Evolutionary conservation across 768 basidiomycete species (phyloP).

Genomic region (Pilatotrama ljubarskyi): DNA sequence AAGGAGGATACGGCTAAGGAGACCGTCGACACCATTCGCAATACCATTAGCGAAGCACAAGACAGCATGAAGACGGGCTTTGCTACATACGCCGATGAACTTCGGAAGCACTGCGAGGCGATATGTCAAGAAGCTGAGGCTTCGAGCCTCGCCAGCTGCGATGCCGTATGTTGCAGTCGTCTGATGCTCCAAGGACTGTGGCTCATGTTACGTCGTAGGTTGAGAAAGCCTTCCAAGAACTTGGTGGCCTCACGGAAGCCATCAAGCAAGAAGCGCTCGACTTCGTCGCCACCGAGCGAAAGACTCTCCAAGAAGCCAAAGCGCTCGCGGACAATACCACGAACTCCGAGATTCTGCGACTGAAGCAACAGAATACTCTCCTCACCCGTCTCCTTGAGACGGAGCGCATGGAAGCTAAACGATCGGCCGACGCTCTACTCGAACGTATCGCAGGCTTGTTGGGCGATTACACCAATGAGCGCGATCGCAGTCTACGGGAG

Average conservation of each 20-base stretch:
- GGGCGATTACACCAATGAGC: slow-evolving; percentile 64
- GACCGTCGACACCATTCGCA: slow-evolving; percentile 49
- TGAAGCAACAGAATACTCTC: slow-evolving; percentile 70
- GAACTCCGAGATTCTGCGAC: slow-evolving; percentile 54
- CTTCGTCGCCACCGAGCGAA: slow-evolving; percentile 57
- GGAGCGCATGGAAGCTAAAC: slow-evolving; percentile 66
- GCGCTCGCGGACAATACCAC: slow-evolving; percentile 47
- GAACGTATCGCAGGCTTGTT: slow-evolving; percentile 72
- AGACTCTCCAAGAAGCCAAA: slow-evolving; percentile 51
- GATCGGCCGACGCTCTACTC: slow-evolving; percentile 72
- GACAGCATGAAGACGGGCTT: slow-evolving; percentile 54
- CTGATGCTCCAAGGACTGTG: background rate
- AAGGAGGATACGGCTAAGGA: slow-evolving; percentile 57
- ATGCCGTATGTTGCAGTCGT: slow-evolving; percentile 35
- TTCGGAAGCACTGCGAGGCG: slow-evolving; percentile 49
- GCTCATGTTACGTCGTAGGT: slow-evolving; percentile 34
- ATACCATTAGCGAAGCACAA: slow-evolving; percentile 51
- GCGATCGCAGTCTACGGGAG: slow-evolving; percentile 64
- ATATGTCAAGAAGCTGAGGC: slow-evolving; percentile 49
- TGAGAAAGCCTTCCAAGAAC: slow-evolving; percentile 57
- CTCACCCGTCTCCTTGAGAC: slow-evolving; percentile 60
- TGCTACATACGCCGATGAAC: slow-evolving; percentile 52
- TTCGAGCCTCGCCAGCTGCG: slow-evolving; percentile 45
- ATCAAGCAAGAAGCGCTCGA: slow-evolving; percentile 57
- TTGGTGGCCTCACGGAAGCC: slow-evolving; percentile 60